Conservation (phyloP, 2,329 filamentous ascomycete genomes). For the Aspergillus proliferans region DNA sequence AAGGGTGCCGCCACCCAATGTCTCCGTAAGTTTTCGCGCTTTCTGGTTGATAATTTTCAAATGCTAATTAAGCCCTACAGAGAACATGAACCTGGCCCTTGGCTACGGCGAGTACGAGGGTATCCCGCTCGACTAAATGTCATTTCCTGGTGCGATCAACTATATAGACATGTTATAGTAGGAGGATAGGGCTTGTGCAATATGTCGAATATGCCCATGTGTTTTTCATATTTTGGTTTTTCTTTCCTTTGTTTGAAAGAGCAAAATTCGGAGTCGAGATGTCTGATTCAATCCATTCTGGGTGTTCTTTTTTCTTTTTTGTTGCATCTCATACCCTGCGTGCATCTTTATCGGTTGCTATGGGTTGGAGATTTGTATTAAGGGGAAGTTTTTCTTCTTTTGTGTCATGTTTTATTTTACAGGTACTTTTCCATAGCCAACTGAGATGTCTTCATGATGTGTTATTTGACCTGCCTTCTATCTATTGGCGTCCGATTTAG, state of each 20-base stretch:
- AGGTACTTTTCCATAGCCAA: conserved; percentile 7
- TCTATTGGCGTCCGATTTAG: background rate
- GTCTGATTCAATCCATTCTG: background rate
- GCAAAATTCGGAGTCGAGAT: background rate
- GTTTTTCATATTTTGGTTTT: background rate
- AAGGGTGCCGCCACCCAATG: conserved; percentile 94
- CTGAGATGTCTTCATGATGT: background rate
- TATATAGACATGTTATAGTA: conserved; percentile 13
- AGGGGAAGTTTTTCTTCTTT: conserved; percentile 7
- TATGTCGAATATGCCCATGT: conserved; percentile 5
- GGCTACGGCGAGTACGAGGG: conserved; percentile 85
- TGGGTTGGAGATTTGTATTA: conserved; percentile 19
- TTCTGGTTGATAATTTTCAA: conserved; percentile 1
- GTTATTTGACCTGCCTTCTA: conserved; percentile 1
- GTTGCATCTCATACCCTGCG: conserved; percentile 23
- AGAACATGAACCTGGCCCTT: conserved; percentile 92
- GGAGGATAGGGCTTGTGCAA: conserved; percentile 12
- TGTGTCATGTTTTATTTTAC: conserved; percentile 15
- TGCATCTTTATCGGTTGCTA: conserved; percentile 22
- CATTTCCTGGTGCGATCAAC: conserved; percentile 7
- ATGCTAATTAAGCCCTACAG: conserved; percentile 34
- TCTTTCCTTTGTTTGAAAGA: conserved; percentile 4
- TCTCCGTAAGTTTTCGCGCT: conserved; percentile 60
- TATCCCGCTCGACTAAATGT: conserved; percentile 56
- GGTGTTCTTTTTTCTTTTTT: conserved; percentile 5